Percentiles rank a stretch among this genome's conserved stretches.
These are phyloP conservation scores for Pharnaceum exiguum DNA, from an alignment of 148 eudicot genomes.

Conservation along the genomic window DNA sequence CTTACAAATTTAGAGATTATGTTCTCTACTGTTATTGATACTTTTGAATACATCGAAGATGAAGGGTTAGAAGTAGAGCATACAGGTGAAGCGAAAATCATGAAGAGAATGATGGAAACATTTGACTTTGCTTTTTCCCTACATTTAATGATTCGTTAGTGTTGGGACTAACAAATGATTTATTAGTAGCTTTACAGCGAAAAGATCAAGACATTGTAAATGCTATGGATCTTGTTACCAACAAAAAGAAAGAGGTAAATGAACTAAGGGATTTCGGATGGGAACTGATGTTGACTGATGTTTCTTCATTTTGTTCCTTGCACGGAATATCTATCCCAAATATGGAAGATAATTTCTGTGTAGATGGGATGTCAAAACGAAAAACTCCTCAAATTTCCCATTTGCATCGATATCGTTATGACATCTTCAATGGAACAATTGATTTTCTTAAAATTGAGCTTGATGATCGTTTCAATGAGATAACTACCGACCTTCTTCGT, in stretches of 20 bases:
- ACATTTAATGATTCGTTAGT: not conserved
- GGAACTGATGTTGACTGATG: not conserved
- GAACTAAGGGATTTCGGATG: not conserved
- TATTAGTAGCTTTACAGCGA: not conserved
- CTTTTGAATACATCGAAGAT: not conserved
- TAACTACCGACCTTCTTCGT: conserved; percentile 3
- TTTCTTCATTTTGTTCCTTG: conserved; percentile 1
- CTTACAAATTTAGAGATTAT: not conserved
- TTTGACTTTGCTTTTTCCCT: not conserved
- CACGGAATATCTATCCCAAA: not conserved
- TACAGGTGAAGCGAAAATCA: not conserved
- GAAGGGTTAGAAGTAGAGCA: not conserved
- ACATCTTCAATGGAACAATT: conserved; percentile 1
- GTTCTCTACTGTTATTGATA: conserved; percentile 4
- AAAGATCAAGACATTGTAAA: conserved; percentile 5
- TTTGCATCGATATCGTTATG: conserved; percentile 2
- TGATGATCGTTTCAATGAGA: not conserved
- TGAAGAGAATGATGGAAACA: not conserved
- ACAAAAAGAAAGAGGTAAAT: not conserved
- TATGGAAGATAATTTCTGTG: not conserved
- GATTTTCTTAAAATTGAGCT: not conserved
- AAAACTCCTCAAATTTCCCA: not conserved
- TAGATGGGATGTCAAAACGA: not conserved
- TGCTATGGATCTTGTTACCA: not conserved
- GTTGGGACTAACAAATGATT: not conserved